A percentile compares a stretch with the other conserved stretches of the same genome.
phyloP scores from a whole-genome alignment of 148 eudicot genomes.

The Heliosperma pusillum region DNA sequence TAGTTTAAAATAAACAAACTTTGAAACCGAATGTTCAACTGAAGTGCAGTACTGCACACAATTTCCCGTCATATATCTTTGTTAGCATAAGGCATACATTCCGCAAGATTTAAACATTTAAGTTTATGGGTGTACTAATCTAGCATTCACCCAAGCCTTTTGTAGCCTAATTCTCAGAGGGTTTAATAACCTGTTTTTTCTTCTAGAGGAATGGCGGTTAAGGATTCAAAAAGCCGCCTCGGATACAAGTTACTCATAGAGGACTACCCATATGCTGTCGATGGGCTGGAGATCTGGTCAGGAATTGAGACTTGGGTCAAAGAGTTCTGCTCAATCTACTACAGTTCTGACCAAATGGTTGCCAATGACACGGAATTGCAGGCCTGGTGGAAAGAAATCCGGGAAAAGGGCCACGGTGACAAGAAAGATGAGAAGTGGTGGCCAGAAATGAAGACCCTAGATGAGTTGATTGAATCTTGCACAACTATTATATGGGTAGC shows the following conservation, averaged over 20 bases:
- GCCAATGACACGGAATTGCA: slow-evolving; percentile 58
- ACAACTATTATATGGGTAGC: slow-evolving; percentile 83
- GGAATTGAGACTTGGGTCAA: slow-evolving; percentile 79
- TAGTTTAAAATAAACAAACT: no score
- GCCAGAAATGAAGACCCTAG: slow-evolving; percentile 59
- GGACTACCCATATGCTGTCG: slow-evolving; percentile 92
- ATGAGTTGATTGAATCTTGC: slow-evolving; percentile 54
- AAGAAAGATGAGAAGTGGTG: slow-evolving; percentile 73
- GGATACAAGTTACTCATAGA: slow-evolving; percentile 59
- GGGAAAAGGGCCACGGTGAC: slow-evolving; percentile 74
- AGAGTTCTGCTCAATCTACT: slow-evolving; percentile 62
- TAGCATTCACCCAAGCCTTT: not conserved
- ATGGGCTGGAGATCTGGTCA: slow-evolving; percentile 80
- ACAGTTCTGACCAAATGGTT: slow-evolving; percentile 41
- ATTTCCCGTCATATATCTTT: no score
- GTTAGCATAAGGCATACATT: not conserved
- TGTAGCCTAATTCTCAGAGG: not conserved
- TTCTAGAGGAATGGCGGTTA: slow-evolving; percentile 82
- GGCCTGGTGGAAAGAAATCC: slow-evolving; percentile 74
- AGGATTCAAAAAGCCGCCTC: slow-evolving; percentile 53
- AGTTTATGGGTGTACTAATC: not conserved
- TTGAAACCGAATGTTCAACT: no score
- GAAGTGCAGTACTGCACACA: no score
- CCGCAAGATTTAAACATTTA: not conserved
- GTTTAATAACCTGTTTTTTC: not conserved